These are phyloP conservation scores for Spizellomyces punctatus DNA, from an alignment of 192 early-diverging fungal species.

Conservation along the genomic window DNA sequence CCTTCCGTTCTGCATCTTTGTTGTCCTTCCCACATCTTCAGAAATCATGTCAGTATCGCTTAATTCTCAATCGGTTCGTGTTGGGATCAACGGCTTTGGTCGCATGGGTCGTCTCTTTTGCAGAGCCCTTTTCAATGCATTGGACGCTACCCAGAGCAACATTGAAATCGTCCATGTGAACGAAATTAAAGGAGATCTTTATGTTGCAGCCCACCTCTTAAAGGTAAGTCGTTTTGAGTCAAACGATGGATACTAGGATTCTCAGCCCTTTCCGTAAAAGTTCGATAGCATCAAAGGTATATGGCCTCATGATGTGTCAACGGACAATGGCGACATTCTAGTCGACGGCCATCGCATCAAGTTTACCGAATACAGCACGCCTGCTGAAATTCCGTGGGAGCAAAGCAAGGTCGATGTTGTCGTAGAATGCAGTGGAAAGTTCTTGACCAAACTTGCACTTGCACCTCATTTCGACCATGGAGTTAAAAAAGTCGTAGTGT, in stretches of 20 bases:
- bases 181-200: conserved; percentile 14
- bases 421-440: conserved; percentile 25
- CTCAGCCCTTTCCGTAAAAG: neutral
- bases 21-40: too few relatives aligned
- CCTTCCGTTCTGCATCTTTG: too few relatives aligned
- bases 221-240: conserved; percentile 2
- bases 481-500: conserved; percentile 28
- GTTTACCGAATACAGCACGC: conserved; percentile 14
- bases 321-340: neutral
- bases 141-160: neutral
- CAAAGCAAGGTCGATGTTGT: conserved; percentile 21
- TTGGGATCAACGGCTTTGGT: conserved; percentile 29
- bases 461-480: conserved; percentile 11
- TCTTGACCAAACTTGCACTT: conserved; percentile 13
- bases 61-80: neutral
- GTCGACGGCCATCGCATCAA: conserved; percentile 15
- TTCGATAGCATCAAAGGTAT: conserved; percentile 27
- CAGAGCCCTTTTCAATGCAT: conserved; percentile 11
- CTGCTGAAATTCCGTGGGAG: conserved; percentile 16
- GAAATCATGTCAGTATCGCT: too few relatives aligned
- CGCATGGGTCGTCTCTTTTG: conserved; percentile 23
- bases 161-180: conserved; percentile 21
- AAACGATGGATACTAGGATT: neutral
- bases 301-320: conserved; percentile 6
- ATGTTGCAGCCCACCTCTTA: conserved; percentile 20